A percentile compares a stretch with the other conserved stretches of the same genome.
Evolutionary conservation across 176 grass and related monocot genomes (phyloP).

Genomic region (Pontederia paniculata): DNA sequence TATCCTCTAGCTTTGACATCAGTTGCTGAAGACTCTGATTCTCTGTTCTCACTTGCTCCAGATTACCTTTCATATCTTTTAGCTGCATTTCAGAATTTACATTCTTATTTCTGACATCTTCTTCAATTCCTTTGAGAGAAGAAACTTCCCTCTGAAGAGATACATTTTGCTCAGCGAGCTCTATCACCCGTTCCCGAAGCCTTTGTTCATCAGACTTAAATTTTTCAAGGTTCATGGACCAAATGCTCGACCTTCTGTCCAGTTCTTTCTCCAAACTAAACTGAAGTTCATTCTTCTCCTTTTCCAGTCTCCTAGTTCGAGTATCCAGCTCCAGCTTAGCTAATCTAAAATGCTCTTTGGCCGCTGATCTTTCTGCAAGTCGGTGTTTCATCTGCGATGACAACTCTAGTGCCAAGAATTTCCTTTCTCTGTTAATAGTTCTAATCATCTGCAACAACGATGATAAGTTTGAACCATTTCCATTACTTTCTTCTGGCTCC

Average conservation of each 20-base stretch:
- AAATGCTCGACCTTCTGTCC: slow-evolving; percentile 58
- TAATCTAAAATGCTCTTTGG: slow-evolving; percentile 49
- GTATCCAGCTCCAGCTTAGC: slow-evolving; percentile 39
- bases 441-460: slow-evolving; percentile 45
- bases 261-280: slow-evolving; percentile 48
- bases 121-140: slow-evolving; percentile 35
- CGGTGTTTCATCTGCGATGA: slow-evolving; percentile 66
- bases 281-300: slow-evolving; percentile 44
- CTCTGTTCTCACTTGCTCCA: slow-evolving; percentile 33
- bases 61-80: slow-evolving; percentile 28
- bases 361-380: slow-evolving; percentile 48
- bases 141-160: slow-evolving; percentile 73
- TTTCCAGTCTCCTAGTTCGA: slow-evolving; percentile 44
- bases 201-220: slow-evolving; percentile 79
- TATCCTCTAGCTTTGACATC: slow-evolving; percentile 32
- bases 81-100: slow-evolving; percentile 30
- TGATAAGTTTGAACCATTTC: slow-evolving; percentile 20
- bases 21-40: slow-evolving; percentile 27
- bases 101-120: slow-evolving; percentile 20
- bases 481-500: slow-evolving; percentile 33
- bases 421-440: slow-evolving; percentile 56
- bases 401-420: slow-evolving; percentile 44
- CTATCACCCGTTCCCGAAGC: slow-evolving; percentile 57
- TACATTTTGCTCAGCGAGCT: slow-evolving; percentile 83
- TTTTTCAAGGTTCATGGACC: slow-evolving; percentile 44